Percentiles rank a stretch among this genome's conserved stretches.
These are phyloP conservation scores for Penicillium turbatum DNA, from an alignment of 495 filamentous ascomycete species.

Conservation along the genomic window DNA sequence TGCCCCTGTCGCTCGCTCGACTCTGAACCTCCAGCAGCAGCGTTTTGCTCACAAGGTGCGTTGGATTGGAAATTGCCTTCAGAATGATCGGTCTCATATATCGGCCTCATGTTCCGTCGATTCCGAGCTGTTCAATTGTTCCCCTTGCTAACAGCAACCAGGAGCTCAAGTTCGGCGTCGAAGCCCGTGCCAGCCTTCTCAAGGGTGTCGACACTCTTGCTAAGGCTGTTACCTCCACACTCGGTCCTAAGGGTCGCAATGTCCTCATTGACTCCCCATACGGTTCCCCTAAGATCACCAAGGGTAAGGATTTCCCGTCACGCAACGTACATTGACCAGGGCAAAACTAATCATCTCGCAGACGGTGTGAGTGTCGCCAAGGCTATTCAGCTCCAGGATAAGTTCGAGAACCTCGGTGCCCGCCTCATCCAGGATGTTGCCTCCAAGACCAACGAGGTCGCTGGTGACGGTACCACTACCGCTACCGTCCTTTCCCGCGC, in stretches of 20 bases:
- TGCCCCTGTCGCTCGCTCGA: slow-evolving; percentile 42
- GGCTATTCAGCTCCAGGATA: slow-evolving; percentile 92
- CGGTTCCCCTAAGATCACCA: slow-evolving; percentile 98
- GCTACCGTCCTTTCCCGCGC: slow-evolving; percentile 95
- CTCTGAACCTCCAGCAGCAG: slow-evolving; percentile 72
- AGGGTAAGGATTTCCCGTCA: slow-evolving; percentile 59
- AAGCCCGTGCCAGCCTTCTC: slow-evolving; percentile 82
- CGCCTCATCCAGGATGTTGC: slow-evolving; percentile 95
- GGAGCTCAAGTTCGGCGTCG: slow-evolving; percentile 98
- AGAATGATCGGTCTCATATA: not conserved
- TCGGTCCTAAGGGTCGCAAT: slow-evolving; percentile 97
- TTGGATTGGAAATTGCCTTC: slow-evolving; percentile 7
- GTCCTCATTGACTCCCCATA: slow-evolving; percentile 97
- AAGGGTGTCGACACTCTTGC: slow-evolving; percentile 95
- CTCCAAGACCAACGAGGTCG: slow-evolving; percentile 98
- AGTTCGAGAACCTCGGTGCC: slow-evolving; percentile 99
- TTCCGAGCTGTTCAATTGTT: slow-evolving; percentile 13
- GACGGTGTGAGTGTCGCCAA: slow-evolving; percentile 94
- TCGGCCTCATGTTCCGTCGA: slow-evolving; percentile 15
- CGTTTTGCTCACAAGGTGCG: slow-evolving; percentile 92
- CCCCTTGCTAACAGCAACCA: slow-evolving; percentile 38
- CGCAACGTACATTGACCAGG: not conserved
- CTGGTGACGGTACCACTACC: slow-evolving; percentile 97
- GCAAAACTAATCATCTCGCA: slow-evolving; percentile 7
- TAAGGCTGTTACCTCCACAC: slow-evolving; percentile 91